These are phyloP conservation scores for Mycena vitilis DNA, from an alignment of 768 basidiomycete genomes.

Conservation along the genomic window DNA sequence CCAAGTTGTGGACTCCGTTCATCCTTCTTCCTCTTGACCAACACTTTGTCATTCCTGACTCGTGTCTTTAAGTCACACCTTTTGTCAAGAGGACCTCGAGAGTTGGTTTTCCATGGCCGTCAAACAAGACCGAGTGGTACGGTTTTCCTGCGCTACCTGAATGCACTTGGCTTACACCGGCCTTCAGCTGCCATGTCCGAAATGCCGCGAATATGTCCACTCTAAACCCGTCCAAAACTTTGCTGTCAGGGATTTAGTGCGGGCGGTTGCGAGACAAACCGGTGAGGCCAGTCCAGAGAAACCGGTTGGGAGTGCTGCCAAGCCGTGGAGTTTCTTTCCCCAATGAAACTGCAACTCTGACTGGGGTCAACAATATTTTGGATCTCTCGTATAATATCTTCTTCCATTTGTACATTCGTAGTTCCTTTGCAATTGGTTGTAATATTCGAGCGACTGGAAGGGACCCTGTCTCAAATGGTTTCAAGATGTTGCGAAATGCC, in stretches of 20 bases:
- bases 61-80: slow-evolving; percentile 5
- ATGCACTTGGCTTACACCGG: too few relatives aligned
- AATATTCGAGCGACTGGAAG: too few relatives aligned
- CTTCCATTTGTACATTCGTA: too few relatives aligned
- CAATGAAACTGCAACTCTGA: neutral
- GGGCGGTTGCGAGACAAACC: neutral
- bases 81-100: slow-evolving; percentile 31
- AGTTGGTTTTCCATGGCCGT: slow-evolving; percentile 29
- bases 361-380: too few relatives aligned
- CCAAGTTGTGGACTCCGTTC: slow-evolving; percentile 32
- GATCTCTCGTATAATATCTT: too few relatives aligned
- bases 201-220: slow-evolving; percentile 29
- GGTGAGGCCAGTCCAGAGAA: slow-evolving; percentile 30
- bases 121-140: slow-evolving; percentile 13
- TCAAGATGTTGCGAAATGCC: too few relatives aligned
- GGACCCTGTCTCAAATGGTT: too few relatives aligned
- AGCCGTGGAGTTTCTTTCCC: slow-evolving; percentile 32
- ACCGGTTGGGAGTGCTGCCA: neutral
- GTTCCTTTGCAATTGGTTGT: too few relatives aligned
- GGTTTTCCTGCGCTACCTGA: too few relatives aligned
- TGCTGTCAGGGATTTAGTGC: slow-evolving; percentile 25
- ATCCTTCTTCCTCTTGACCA: neutral
- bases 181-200: slow-evolving; percentile 32
- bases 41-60: neutral
- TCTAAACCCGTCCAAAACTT: slow-evolving; percentile 34